Evolutionary conservation across 2,329 filamentous ascomycete genomes (phyloP).

Genomic region (Penicillium sp.): DNA sequence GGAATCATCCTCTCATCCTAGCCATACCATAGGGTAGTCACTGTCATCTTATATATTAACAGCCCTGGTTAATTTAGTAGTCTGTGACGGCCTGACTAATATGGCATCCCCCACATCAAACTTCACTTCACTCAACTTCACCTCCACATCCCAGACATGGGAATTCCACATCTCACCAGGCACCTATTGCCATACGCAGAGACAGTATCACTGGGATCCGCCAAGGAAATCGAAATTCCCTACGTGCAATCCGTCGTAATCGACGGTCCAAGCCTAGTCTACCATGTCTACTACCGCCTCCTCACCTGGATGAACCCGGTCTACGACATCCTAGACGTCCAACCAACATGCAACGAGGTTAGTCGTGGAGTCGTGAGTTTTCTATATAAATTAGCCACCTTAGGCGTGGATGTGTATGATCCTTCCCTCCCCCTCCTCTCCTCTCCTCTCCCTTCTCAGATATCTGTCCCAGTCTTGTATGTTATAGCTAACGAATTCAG

Average conservation of each 20-base stretch:
- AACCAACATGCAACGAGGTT: slow-evolving; percentile 68
- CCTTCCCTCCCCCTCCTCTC: neutral
- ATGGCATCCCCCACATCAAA: neutral
- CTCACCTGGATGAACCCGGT: slow-evolving; percentile 44
- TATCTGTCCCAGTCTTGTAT: neutral
- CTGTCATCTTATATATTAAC: no score
- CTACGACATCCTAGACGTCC: slow-evolving; percentile 54
- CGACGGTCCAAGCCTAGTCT: slow-evolving; percentile 79
- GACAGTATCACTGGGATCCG: slow-evolving; percentile 23
- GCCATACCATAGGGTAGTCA: no score
- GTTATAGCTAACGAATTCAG: slow-evolving; percentile 43
- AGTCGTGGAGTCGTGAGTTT: slow-evolving; percentile 64
- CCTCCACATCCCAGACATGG: slow-evolving; percentile 26
- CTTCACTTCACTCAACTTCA: neutral
- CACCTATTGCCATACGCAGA: slow-evolving; percentile 38
- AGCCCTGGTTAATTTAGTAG: neutral
- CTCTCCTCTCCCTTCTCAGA: no score
- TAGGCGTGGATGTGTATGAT: slow-evolving; percentile 72
- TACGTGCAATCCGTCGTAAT: slow-evolving; percentile 55
- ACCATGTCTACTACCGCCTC: slow-evolving; percentile 69
- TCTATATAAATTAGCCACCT: slow-evolving; percentile 62
- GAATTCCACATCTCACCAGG: slow-evolving; percentile 38
- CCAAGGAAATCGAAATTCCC: slow-evolving; percentile 10
- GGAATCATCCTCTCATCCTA: no score
- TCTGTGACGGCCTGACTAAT: no score